These are phyloP conservation scores for Schizophyllum amplum DNA, from an alignment of 1,284 basidiomycete species.

Conservation along the genomic window DNA sequence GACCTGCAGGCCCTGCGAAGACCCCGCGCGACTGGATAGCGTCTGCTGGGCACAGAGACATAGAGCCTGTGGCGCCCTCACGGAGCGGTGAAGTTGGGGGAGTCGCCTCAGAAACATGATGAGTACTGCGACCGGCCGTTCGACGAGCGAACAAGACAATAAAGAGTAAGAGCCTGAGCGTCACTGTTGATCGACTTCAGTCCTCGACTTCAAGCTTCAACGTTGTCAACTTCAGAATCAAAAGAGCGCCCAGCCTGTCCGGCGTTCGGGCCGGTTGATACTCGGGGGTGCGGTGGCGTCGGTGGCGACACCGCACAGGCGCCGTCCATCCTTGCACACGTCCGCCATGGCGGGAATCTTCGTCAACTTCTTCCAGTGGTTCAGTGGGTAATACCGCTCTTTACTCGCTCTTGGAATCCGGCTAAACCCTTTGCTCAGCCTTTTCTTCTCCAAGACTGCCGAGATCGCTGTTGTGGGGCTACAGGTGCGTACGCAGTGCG, in stretches of 20 bases:
- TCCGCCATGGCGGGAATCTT: constrained; percentile 55
- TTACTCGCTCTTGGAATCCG: not conserved
- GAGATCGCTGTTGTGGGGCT: constrained; percentile 93
- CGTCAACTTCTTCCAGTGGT: constrained; percentile 59
- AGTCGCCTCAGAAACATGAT: no score
- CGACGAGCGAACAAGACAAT: no score
- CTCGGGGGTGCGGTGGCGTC: not conserved
- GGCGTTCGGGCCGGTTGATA: not conserved
- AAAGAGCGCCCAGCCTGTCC: constrained; percentile 1
- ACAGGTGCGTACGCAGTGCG: constrained; percentile 47
- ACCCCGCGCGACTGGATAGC: no score
- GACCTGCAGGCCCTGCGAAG: no score
- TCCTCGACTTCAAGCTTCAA: no score
- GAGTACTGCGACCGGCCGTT: no score
- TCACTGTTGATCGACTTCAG: no score
- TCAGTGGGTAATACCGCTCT: constrained; percentile 43
- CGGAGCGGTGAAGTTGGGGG: no score
- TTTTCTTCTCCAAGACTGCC: constrained; percentile 86
- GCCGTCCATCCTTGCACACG: not conserved
- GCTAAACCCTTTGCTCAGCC: constrained; percentile 25
- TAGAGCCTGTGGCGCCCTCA: no score
- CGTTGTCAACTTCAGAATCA: constrained; percentile 6
- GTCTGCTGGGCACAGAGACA: no score
- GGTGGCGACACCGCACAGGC: not conserved
- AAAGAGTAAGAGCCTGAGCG: no score